Evolutionary conservation across 106 monocot genomes (phyloP).

Genomic region (Xerophyta viscosa): DNA sequence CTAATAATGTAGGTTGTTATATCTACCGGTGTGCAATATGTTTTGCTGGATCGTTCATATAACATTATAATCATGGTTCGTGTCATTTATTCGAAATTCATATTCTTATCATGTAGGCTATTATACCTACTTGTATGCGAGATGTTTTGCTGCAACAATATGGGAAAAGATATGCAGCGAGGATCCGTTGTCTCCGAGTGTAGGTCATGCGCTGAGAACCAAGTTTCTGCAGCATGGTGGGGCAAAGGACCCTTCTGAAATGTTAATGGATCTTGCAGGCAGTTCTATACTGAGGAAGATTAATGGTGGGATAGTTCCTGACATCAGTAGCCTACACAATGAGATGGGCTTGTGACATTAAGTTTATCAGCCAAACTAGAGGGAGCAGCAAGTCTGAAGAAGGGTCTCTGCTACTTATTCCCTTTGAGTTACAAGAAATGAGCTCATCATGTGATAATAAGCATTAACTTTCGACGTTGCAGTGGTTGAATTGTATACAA

Average conservation of each 20-base stretch:
- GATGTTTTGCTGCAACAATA: constrained; percentile 81
- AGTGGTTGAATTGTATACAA: no score
- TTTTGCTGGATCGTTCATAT: no score
- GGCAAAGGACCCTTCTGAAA: constrained; percentile 52
- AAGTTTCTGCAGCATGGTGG: constrained; percentile 70
- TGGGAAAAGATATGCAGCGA: constrained; percentile 72
- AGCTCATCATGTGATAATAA: no score
- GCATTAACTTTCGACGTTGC: no score
- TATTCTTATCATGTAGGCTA: constrained; percentile 38
- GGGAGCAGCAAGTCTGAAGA: no score
- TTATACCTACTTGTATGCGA: constrained; percentile 92
- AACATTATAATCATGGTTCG: no score
- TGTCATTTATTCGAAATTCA: not conserved
- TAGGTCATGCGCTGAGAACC: constrained; percentile 51
- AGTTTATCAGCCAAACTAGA: no score
- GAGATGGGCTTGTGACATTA: constrained; percentile 25
- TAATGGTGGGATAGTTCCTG: constrained; percentile 57
- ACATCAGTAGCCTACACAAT: constrained; percentile 49
- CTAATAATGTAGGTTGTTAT: not conserved
- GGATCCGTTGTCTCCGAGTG: constrained; percentile 57
- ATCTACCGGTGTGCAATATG: not conserved
- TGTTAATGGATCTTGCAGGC: constrained; percentile 57
- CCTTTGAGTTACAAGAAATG: no score
- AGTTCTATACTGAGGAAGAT: constrained; percentile 30
- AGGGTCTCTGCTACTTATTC: no score